A percentile compares a stretch with the other conserved stretches of the same genome.
Evolutionary conservation across 345 rosid species (phyloP).

Genomic region (Sisymbrium irio): DNA sequence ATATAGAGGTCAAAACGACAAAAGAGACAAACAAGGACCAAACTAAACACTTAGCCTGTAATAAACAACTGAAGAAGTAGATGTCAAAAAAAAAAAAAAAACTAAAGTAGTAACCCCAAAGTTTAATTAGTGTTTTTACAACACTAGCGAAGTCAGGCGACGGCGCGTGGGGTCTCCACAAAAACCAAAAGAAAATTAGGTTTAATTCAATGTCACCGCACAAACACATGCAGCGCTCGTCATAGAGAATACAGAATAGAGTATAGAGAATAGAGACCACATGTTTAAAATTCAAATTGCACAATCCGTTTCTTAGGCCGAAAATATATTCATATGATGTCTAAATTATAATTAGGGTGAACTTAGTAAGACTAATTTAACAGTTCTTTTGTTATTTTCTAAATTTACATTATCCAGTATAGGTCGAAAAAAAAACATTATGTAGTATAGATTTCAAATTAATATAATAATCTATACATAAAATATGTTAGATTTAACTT

Average conservation of each 20-base stretch:
- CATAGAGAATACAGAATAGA: no score
- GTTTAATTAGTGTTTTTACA: neutral
- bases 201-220: neutral
- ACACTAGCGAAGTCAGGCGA: conserved; percentile 4
- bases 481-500: no score
- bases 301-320: neutral
- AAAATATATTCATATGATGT: neutral
- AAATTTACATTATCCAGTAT: no score
- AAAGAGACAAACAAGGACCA: neutral
- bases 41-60: neutral
- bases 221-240: conserved; percentile 25
- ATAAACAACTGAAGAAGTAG: neutral
- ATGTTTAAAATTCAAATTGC: neutral
- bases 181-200: conserved; percentile 4
- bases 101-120: neutral
- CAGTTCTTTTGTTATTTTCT: neutral
- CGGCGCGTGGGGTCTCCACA: conserved; percentile 28
- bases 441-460: no score
- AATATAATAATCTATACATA: no score
- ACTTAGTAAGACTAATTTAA: neutral
- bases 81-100: neutral
- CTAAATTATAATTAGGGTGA: neutral
- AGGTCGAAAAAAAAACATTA: no score
- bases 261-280: neutral
- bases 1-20: conserved; percentile 6